Evolutionary conservation across 202 grass and related monocot species (phyloP), one percentile per base, ranked within the genome.

Genomic region (Dendrocalamus latiflorus): DNA sequence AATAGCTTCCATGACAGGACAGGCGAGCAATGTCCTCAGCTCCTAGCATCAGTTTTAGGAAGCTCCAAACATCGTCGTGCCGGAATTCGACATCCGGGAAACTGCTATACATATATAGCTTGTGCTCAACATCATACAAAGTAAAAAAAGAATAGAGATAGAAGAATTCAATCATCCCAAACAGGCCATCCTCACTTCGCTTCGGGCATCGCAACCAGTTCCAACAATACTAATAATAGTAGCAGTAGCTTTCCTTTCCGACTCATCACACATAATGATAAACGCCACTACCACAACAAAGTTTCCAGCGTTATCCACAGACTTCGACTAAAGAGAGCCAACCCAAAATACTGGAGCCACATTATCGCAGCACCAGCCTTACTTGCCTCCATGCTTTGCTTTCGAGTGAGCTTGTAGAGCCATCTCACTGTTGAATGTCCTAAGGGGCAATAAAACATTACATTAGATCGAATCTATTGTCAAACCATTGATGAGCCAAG

Each of bases 371-470:
- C 33, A 24, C 11, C 37, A 55, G 43, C 39, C 49, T 74, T 74
- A 77, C 50, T 68, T 74, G 10, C 6, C 50, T 0, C 9, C 54
- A 51, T 94, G 94, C 77, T 97, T 97, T 1, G 90, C 94, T 37
- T 89, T 89, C 0, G 94, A 49, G 83, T 97, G 94, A 75, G 94
- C 49, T 75, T 86, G 77, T 43, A 92, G 86, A 68, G 91, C 89
- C 68, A 77, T 91, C 4, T 94, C 91, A 50, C 85, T 90, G 83
- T 87, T 94, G 71, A 97, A 97, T 5, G 80, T 92, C 77, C 94
- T 94, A 78, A 50, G 44, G 25, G 59, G 42, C 12, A 43, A 10
- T 11, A 72, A 72, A 38, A 41, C 47, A 64, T 17, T 14, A 61
- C 6, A 18, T 64, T 9, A 57, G 0, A 36, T 33, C 9, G 18